Conservation (phyloP, 108 stramenopile genomes). For the Pinguiococcus pyrenoidosus region DNA sequence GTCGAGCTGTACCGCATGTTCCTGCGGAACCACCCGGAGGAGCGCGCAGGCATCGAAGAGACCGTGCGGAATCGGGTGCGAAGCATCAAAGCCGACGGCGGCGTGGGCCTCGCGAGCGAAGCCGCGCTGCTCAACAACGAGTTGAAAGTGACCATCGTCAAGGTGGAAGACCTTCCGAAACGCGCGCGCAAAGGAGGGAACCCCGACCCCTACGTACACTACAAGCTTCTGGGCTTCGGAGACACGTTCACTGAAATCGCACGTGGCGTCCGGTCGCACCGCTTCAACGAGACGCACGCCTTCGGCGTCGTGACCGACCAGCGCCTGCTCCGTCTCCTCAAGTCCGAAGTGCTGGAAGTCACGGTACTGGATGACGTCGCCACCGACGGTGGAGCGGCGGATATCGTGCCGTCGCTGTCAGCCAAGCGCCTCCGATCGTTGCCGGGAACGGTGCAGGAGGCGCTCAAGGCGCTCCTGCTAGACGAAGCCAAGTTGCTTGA, state of each 20-base stretch:
- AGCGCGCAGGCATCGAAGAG: slow-evolving; percentile 33
- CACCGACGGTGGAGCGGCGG: no score
- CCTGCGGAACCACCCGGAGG: slow-evolving; percentile 38
- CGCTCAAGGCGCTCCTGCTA: slow-evolving; percentile 15
- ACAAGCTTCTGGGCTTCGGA: slow-evolving; percentile 45
- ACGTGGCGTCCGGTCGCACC: slow-evolving; percentile 14
- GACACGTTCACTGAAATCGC: slow-evolving; percentile 35
- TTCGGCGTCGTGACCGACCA: slow-evolving; percentile 36
- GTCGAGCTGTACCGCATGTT: slow-evolving; percentile 38
- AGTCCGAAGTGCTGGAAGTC: neutral
- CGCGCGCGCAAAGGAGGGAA: neutral
- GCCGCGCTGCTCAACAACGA: slow-evolving; percentile 31
- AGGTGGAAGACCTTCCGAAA: slow-evolving; percentile 8
- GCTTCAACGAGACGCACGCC: slow-evolving; percentile 22
- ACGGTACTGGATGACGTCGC: slow-evolving; percentile 15
- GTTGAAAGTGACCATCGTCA: slow-evolving; percentile 32
- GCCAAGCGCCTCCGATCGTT: no score
- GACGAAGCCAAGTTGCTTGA: slow-evolving; percentile 22
- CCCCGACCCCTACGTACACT: slow-evolving; percentile 43
- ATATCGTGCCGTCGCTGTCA: no score
- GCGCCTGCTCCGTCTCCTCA: slow-evolving; percentile 26
- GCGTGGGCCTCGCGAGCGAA: neutral
- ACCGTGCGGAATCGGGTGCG: neutral
- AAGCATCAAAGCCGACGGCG: slow-evolving; percentile 1
- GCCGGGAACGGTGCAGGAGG: no score